phyloP scores from a whole-genome alignment of 2,329 filamentous ascomycete genomes.

The Pseudogymnoascus sp. region DNA sequence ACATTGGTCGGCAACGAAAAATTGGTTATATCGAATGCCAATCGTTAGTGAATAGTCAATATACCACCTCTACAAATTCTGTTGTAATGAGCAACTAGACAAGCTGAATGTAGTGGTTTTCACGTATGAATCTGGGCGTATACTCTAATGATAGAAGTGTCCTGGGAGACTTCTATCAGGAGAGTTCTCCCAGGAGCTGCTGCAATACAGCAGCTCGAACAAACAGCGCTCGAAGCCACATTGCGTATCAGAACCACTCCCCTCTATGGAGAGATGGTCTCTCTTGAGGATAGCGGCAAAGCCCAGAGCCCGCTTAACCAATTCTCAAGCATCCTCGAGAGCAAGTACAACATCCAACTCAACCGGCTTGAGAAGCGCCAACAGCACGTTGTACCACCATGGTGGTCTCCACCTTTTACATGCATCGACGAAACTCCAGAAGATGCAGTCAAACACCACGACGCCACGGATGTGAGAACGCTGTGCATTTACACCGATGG shows the following conservation, averaged over 20 bases:
- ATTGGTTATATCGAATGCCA: not conserved
- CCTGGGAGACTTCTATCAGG: no score
- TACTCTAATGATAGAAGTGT: not conserved
- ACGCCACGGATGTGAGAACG: not conserved
- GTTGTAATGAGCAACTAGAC: not conserved
- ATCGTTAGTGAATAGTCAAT: not conserved
- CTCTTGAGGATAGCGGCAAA: not conserved
- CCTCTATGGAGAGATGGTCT: not conserved
- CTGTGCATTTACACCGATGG: conserved; percentile 18
- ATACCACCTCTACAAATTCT: not conserved
- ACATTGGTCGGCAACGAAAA: not conserved
- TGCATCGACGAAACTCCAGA: conserved; percentile 9
- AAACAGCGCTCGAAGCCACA: not conserved
- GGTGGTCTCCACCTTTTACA: conserved; percentile 10
- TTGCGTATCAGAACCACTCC: not conserved
- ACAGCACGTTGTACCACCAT: conserved; percentile 12
- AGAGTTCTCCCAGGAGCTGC: no score
- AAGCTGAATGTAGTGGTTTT: not conserved
- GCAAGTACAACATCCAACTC: not conserved
- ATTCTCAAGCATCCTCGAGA: not conserved
- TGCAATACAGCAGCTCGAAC: not conserved
- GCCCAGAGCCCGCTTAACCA: not conserved
- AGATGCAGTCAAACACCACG: conserved; percentile 11
- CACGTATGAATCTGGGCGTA: not conserved
- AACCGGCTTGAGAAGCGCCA: not conserved